A percentile compares a stretch with the other conserved stretches of the same genome.
Evolutionary conservation across 768 basidiomycete species (phyloP).

Genomic region (Pholiota microspora): DNA sequence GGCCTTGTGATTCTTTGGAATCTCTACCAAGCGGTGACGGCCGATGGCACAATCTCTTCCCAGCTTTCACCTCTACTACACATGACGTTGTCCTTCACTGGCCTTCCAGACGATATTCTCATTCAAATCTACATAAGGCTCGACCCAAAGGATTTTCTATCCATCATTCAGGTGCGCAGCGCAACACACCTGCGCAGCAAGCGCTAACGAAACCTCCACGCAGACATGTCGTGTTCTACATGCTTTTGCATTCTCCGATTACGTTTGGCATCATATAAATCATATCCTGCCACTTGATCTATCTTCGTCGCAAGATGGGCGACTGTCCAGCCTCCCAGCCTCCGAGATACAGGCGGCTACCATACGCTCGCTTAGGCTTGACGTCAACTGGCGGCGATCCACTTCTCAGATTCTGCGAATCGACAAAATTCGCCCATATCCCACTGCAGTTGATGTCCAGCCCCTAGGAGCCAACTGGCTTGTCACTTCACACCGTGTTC

Average conservation of each 20-base stretch:
- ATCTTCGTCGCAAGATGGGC: slow-evolving; percentile 25
- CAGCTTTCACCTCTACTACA: neutral
- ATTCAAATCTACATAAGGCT: slow-evolving; percentile 13
- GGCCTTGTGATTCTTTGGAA: no score
- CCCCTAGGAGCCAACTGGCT: slow-evolving; percentile 51
- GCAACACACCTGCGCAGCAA: slow-evolving; percentile 2
- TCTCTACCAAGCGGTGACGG: no score
- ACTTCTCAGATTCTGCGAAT: slow-evolving; percentile 33
- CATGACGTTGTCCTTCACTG: slow-evolving; percentile 5
- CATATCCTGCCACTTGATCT: slow-evolving; percentile 48
- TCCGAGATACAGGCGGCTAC: slow-evolving; percentile 38
- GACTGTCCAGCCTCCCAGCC: slow-evolving; percentile 33
- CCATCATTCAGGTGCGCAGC: slow-evolving; percentile 40
- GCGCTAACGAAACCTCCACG: slow-evolving; percentile 21
- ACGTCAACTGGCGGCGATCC: slow-evolving; percentile 46
- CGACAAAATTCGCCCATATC: slow-evolving; percentile 34
- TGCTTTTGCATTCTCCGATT: slow-evolving; percentile 48
- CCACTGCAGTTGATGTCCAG: slow-evolving; percentile 43
- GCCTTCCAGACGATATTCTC: slow-evolving; percentile 16
- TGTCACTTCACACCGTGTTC: slow-evolving; percentile 35
- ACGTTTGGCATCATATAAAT: slow-evolving; percentile 53
- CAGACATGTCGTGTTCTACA: slow-evolving; percentile 63
- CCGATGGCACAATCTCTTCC: no score
- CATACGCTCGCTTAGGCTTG: slow-evolving; percentile 45
- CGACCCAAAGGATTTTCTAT: slow-evolving; percentile 40